phyloP scores from a whole-genome alignment of 2,329 filamentous ascomycete species.

The Elsinoe necatrix region DNA sequence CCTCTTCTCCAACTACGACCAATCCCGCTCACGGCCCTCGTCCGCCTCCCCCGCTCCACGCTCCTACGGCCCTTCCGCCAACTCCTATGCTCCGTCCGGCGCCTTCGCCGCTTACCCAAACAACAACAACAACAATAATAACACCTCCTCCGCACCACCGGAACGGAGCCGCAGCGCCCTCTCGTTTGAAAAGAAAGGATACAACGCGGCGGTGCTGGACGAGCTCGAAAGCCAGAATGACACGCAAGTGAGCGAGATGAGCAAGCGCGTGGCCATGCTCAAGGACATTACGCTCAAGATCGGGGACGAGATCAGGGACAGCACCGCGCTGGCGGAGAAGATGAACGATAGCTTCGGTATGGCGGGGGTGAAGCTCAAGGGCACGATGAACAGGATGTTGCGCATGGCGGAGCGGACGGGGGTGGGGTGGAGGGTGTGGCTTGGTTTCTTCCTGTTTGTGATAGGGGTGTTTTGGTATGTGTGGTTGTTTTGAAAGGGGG shows the following conservation, averaged over 20 bases:
- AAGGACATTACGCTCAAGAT: constrained; percentile 91
- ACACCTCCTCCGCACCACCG: not conserved
- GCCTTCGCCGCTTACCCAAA: constrained; percentile 27
- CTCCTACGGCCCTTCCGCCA: constrained; percentile 21
- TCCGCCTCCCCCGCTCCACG: constrained; percentile 25
- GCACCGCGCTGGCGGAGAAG: constrained; percentile 77
- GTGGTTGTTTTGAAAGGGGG: constrained; percentile 61
- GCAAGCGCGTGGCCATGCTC: constrained; percentile 78
- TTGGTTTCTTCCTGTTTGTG: constrained; percentile 68
- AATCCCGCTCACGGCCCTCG: constrained; percentile 26
- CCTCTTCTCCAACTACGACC: constrained; percentile 34
- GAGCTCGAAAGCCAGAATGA: constrained; percentile 97
- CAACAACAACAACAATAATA: constrained; percentile 11
- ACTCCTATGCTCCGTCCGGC: constrained; percentile 14
- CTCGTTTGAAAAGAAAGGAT: constrained; percentile 54
- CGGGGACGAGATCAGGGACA: constrained; percentile 89
- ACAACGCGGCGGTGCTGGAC: constrained; percentile 82
- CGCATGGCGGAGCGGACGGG: constrained; percentile 90
- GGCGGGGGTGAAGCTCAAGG: constrained; percentile 68
- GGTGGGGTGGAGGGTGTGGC: constrained; percentile 93
- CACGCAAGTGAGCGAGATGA: constrained; percentile 77
- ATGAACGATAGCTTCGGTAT: constrained; percentile 94
- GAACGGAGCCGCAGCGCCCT: not conserved
- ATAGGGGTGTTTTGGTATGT: constrained; percentile 85
- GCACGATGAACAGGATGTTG: constrained; percentile 96